These are phyloP conservation scores for Dactylellina haptotyla DNA, from an alignment of 2,329 filamentous ascomycete genomes.

Conservation along the genomic window DNA sequence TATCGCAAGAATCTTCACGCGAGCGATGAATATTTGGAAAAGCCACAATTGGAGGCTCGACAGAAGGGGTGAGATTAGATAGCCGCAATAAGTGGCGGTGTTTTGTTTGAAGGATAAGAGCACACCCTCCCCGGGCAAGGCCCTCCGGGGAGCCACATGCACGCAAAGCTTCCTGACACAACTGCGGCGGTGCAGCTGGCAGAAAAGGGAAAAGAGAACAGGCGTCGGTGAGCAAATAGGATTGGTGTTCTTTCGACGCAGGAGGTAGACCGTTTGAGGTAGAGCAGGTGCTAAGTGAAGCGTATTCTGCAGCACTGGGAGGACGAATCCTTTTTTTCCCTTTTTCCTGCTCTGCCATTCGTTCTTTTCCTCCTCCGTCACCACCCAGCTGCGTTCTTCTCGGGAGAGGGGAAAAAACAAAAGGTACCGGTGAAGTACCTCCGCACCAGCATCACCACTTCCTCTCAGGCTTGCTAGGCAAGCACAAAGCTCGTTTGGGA, in stretches of 20 bases:
- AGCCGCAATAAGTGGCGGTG: conserved; percentile 40
- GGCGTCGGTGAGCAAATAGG: conserved; percentile 5
- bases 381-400: neutral
- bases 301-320: no score
- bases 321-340: no score
- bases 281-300: conserved; percentile 33
- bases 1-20: no score
- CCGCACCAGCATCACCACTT: no score
- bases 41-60: no score
- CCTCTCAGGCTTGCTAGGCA: no score
- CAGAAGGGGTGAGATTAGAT: neutral
- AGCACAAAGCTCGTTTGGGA: conserved; percentile 11
- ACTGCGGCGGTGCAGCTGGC: conserved; percentile 16
- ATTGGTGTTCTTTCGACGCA: neutral
- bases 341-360: no score
- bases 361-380: conserved; percentile 13
- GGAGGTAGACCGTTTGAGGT: conserved; percentile 13
- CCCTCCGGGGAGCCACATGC: neutral
- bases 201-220: neutral
- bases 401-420: conserved; percentile 18
- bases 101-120: no score
- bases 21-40: no score
- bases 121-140: neutral
- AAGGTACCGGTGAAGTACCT: conserved; percentile 33
- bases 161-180: neutral